A percentile compares a stretch with the other conserved stretches of the same genome.
Conservation (phyloP, 192 early-diverging fungal species). For the Funneliformis mosseae region DNA sequence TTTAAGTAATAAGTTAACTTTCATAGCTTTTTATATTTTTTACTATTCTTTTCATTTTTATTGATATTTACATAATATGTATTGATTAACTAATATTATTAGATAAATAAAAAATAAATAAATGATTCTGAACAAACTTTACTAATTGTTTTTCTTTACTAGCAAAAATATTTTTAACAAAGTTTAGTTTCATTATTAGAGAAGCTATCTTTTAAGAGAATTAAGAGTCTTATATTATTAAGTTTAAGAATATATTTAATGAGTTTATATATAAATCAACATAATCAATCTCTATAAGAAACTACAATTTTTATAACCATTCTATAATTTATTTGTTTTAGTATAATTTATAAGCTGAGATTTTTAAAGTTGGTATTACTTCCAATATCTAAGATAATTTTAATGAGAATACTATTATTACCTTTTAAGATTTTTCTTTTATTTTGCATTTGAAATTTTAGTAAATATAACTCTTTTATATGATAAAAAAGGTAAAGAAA, state of each 20-base stretch:
- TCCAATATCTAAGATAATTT: too few relatives aligned
- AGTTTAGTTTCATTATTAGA: slow-evolving; percentile 2
- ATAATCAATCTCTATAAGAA: neutral
- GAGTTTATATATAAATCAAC: neutral
- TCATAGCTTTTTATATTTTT: neutral
- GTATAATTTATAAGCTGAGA: slow-evolving; percentile 25
- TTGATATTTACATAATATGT: neutral
- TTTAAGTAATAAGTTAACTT: neutral
- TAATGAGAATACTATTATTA: too few relatives aligned
- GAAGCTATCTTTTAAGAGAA: neutral
- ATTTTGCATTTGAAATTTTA: too few relatives aligned
- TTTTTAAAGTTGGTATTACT: neutral
- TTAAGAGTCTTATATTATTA: neutral
- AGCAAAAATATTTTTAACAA: neutral
- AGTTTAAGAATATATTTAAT: neutral
- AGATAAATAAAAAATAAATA: slow-evolving; percentile 4
- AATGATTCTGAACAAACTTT: neutral
- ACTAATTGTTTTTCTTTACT: neutral
- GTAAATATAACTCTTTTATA: too few relatives aligned
- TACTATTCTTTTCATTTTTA: neutral
- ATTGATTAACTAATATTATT: slow-evolving; percentile 8
- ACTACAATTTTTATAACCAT: neutral
- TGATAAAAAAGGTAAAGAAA: too few relatives aligned
- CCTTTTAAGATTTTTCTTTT: too few relatives aligned
- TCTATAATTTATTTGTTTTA: too few relatives aligned